Conservation (phyloP, 352 stramenopile species). For the Phytopythium litorale region DNA sequence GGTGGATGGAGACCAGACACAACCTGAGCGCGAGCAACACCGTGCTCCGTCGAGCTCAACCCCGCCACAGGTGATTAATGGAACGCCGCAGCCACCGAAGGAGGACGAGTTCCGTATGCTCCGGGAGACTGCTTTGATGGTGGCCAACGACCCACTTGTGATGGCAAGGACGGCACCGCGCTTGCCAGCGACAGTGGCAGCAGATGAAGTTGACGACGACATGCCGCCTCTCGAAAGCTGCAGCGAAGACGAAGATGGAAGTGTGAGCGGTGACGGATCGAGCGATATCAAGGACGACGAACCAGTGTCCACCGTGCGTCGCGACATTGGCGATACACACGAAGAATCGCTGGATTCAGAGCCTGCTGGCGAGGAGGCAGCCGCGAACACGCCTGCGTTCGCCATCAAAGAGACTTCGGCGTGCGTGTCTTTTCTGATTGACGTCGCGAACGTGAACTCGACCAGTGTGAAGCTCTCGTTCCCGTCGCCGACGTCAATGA, state of each 20-base stretch:
- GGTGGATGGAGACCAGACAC: slow-evolving; percentile 12
- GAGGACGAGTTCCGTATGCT: slow-evolving; percentile 58
- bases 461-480: slow-evolving; percentile 37
- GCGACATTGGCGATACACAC: neutral
- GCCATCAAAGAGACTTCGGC: slow-evolving; percentile 35
- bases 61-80: slow-evolving; percentile 5
- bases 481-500: slow-evolving; percentile 26
- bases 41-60: slow-evolving; percentile 2
- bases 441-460: slow-evolving; percentile 29
- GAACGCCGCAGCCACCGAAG: neutral
- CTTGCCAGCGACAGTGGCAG: neutral
- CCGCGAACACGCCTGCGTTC: slow-evolving; percentile 22
- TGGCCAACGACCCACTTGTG: slow-evolving; percentile 53
- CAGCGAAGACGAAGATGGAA: slow-evolving; percentile 42
- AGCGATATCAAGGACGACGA: slow-evolving; percentile 4
- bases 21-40: neutral
- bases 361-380: neutral
- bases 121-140: slow-evolving; percentile 61
- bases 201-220: slow-evolving; percentile 28
- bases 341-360: neutral
- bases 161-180: slow-evolving; percentile 5
- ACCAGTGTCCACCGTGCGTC: neutral
- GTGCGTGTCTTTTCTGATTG: slow-evolving; percentile 52
- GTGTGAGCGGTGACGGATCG: slow-evolving; percentile 10
- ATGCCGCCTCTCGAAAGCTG: slow-evolving; percentile 55